Conservation (phyloP, 2,329 filamentous ascomycete genomes). For the Dactylonectria estremocensis region DNA sequence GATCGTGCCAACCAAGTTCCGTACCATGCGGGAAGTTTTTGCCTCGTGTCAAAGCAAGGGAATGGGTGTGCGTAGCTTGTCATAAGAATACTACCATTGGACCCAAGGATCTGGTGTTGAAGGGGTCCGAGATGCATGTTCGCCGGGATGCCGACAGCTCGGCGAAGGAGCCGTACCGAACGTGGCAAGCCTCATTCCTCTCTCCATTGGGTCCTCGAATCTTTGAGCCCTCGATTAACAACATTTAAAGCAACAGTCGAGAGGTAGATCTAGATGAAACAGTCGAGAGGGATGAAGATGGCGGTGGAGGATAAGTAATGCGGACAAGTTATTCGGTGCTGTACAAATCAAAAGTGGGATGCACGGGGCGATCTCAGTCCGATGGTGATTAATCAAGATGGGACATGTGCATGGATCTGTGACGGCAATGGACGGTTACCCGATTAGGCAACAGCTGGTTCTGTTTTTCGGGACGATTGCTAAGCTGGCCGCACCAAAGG, state of each 20-base stretch:
- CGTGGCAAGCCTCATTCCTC: not conserved
- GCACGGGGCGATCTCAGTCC: slow-evolving; percentile 34
- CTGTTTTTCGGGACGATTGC: slow-evolving; percentile 35
- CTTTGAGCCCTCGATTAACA: not conserved
- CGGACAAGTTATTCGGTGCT: slow-evolving; percentile 7
- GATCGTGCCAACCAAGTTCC: slow-evolving; percentile 20
- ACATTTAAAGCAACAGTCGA: not conserved
- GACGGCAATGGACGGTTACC: not conserved
- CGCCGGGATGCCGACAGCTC: slow-evolving; percentile 12
- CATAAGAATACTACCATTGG: not conserved
- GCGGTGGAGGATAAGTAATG: not conserved
- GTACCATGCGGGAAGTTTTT: slow-evolving; percentile 21
- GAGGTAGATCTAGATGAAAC: not conserved
- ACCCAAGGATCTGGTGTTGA: slow-evolving; percentile 22
- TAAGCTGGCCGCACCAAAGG: slow-evolving; percentile 30
- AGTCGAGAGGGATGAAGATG: not conserved
- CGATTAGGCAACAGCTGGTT: slow-evolving; percentile 33
- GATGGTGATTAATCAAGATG: slow-evolving; percentile 43
- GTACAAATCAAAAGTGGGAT: slow-evolving; percentile 15
- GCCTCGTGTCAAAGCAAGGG: slow-evolving; percentile 4
- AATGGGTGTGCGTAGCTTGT: not conserved
- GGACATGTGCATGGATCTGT: not conserved
- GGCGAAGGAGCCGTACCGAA: not conserved
- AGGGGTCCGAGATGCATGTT: slow-evolving; percentile 1
- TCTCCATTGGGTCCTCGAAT: not conserved